These are phyloP conservation scores for Rhodosporidiobolus sp. DNA, from an alignment of 768 basidiomycete species.

Conservation along the genomic window DNA sequence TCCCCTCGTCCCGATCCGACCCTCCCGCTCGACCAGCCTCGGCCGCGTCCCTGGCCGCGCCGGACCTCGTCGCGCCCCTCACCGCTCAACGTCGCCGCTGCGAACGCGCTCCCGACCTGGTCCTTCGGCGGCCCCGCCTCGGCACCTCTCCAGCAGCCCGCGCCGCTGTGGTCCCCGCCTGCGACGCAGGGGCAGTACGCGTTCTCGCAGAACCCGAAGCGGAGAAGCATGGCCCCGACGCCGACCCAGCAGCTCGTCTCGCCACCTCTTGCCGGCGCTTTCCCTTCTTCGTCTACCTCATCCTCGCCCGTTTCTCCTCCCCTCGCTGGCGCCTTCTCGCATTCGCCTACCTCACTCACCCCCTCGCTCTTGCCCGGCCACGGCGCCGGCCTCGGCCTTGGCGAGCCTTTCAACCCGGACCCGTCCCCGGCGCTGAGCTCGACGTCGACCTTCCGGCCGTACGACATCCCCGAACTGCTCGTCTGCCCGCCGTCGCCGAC, in stretches of 20 bases:
- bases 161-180: not conserved
- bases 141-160: not conserved
- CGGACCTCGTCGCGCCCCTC: slow-evolving; percentile 31
- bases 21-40: not conserved
- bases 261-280: slow-evolving; percentile 22
- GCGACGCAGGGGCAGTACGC: not conserved
- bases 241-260: slow-evolving; percentile 3
- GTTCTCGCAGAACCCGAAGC: not conserved
- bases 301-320: not conserved
- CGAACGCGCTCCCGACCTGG: slow-evolving; percentile 15
- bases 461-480: slow-evolving; percentile 36
- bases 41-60: slow-evolving; percentile 18
- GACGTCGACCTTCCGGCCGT: slow-evolving; percentile 28
- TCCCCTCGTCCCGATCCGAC: not conserved
- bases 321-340: not conserved
- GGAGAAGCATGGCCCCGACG: not conserved
- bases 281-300: not conserved
- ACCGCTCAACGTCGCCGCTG: slow-evolving; percentile 31
- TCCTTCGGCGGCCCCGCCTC: slow-evolving; percentile 3
- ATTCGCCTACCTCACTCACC: not conserved
- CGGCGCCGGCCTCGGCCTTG: not conserved
- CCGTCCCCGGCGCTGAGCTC: slow-evolving; percentile 22
- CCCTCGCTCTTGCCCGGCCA: not conserved
- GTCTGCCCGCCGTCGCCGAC: slow-evolving; percentile 34
- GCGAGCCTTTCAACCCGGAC: slow-evolving; percentile 12